These are phyloP conservation scores for Phytophthora syringae DNA, from an alignment of 352 stramenopile genomes.

Conservation along the genomic window DNA sequence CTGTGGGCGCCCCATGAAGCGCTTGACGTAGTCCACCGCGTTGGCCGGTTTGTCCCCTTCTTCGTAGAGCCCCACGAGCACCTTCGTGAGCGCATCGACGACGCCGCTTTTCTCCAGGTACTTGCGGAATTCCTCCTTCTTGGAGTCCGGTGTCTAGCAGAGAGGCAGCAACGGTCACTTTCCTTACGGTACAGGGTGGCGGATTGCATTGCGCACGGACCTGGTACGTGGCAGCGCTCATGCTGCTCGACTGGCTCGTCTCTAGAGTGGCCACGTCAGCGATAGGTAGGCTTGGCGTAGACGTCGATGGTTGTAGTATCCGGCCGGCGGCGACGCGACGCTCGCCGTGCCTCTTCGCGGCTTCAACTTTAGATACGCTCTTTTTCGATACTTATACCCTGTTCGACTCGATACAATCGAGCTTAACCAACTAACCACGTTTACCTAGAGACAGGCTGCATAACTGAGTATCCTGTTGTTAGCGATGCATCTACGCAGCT, in stretches of 20 bases:
- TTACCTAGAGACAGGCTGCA: too few species aligned
- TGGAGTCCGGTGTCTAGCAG: constrained; percentile 93
- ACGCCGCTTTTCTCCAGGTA: constrained; percentile 98
- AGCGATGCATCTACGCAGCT: too few species aligned
- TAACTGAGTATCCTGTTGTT: too few species aligned
- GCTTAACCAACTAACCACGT: too few species aligned
- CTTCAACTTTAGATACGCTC: neutral
- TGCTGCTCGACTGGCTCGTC: constrained; percentile 24
- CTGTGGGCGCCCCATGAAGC: constrained; percentile 94
- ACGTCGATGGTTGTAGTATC: constrained; percentile 31
- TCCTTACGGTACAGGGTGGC: neutral
- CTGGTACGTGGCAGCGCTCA: constrained; percentile 75
- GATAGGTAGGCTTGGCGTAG: constrained; percentile 19
- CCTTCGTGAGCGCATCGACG: constrained; percentile 97
- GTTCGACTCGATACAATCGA: neutral
- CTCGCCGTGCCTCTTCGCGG: constrained; percentile 23
- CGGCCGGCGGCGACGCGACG: constrained; percentile 21
- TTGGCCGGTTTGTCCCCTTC: constrained; percentile 96
- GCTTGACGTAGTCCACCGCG: constrained; percentile 98
- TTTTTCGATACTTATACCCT: neutral
- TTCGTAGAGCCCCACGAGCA: constrained; percentile 97
- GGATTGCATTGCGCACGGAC: constrained; percentile 20
- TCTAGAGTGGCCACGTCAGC: constrained; percentile 28
- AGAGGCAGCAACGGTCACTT: neutral
- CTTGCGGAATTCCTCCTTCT: constrained; percentile 99